Evolutionary conservation across 225 moss, liverwort and hornwort genomes (phyloP), one percentile per base, ranked within the genome.

Genomic region (Asterella californica): DNA sequence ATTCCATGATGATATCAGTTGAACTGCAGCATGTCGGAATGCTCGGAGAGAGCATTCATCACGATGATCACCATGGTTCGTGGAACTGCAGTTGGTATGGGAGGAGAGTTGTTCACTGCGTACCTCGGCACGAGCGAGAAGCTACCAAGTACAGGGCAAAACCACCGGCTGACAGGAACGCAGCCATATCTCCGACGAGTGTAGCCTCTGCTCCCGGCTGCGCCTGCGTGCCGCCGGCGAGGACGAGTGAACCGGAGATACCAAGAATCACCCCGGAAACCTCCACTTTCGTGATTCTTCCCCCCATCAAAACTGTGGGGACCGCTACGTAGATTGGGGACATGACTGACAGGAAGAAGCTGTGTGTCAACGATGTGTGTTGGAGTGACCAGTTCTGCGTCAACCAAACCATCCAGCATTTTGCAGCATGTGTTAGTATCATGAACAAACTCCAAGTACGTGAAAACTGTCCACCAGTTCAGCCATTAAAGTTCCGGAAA

Each of bases 281-380:
- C 30, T 77, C 77, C 63, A 29, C 42, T 64, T 46, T 62, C 27
- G 46, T 45, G 6, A 77, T 45, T 3, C 14, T 62, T 47, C 77
- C 77, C 25, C 77, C 77, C 27, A 9, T 17, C 27, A 77, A 9
- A 2, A 77, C 62, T 14, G 77, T 77, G 46, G 25, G 29, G 45
- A 65, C 15, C 27, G 77, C 77, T 12, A 77, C 63, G 63, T 62
- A 77, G 7, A 77, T 12, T 14, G 77, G 77, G 38, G 63, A 63
- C 77, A 48, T 77, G n/a, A 65, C 47, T 29, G 77, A 77, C 2
- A 77, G 77, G 48, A 77, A 77, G 63, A 77, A 17, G 46, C 63
- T 64, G 77, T 77, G 62, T 47, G 77, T 77, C 77, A 77, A 30
- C 6, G 77, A 63, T 8, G 77, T 77, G 64, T 77, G 77, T 34